A percentile compares a stretch with the other conserved stretches of the same genome.
Conservation (phyloP, 495 filamentous ascomycete genomes). For the Neurospora sp. region DNA sequence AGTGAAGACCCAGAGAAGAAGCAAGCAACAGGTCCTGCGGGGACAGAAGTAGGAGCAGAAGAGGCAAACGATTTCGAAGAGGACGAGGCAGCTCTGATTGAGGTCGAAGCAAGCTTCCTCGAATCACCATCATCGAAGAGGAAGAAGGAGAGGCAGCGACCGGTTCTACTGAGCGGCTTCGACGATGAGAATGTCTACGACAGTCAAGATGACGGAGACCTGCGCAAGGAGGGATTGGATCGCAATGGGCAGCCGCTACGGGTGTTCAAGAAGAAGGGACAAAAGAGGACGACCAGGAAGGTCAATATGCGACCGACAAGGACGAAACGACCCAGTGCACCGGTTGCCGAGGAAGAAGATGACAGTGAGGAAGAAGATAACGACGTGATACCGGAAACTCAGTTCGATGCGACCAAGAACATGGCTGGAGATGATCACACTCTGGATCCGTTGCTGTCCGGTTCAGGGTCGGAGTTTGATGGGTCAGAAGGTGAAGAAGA, state of each 20-base stretch:
- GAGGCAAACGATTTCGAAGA: background rate
- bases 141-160: slow-evolving; percentile 47
- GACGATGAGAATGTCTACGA: slow-evolving; percentile 43
- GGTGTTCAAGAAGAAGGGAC: slow-evolving; percentile 83
- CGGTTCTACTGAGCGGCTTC: slow-evolving; percentile 51
- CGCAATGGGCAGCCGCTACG: slow-evolving; percentile 41
- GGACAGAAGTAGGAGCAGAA: background rate
- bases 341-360: slow-evolving; percentile 10
- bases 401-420: slow-evolving; percentile 20
- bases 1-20: slow-evolving; percentile 1
- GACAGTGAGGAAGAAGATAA: slow-evolving; percentile 3
- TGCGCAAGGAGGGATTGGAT: slow-evolving; percentile 17
- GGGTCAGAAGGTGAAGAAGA: slow-evolving; percentile 19
- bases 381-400: slow-evolving; percentile 35
- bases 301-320: slow-evolving; percentile 57
- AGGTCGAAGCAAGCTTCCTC: background rate
- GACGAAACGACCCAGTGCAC: slow-evolving; percentile 31
- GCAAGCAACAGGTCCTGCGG: slow-evolving; percentile 10
- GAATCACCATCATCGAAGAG: background rate
- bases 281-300: slow-evolving; percentile 73
- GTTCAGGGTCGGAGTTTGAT: slow-evolving; percentile 16
- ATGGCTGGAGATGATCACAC: slow-evolving; percentile 14
- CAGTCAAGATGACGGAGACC: slow-evolving; percentile 32
- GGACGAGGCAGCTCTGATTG: background rate
- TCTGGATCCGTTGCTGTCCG: background rate